Evolutionary conservation across 192 early-diverging fungal species (phyloP).

Genomic region (Backusella liffmaniae): DNA sequence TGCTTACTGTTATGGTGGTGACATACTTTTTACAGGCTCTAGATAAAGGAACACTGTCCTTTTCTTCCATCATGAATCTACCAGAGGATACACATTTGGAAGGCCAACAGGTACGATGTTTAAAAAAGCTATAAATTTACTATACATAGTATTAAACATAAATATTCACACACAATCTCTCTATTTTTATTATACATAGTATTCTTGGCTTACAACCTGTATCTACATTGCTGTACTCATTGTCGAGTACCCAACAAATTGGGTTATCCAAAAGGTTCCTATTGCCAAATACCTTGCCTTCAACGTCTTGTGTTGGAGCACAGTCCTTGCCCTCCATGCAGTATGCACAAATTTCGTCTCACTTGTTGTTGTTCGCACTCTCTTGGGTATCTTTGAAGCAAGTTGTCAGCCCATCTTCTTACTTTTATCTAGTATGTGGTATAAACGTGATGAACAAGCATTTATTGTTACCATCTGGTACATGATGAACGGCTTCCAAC

Average conservation of each 20-base stretch:
- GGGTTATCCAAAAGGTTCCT: slow-evolving; percentile 19
- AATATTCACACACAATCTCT: neutral
- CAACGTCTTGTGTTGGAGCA: slow-evolving; percentile 18
- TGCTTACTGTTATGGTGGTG: slow-evolving; percentile 10
- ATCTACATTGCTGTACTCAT: slow-evolving; percentile 23
- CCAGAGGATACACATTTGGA: slow-evolving; percentile 4
- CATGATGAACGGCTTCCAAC: slow-evolving; percentile 24
- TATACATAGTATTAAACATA: neutral
- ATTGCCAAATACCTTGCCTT: slow-evolving; percentile 18
- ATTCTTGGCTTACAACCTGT: slow-evolving; percentile 21
- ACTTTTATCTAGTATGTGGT: slow-evolving; percentile 18
- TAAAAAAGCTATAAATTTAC: neutral
- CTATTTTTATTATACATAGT: neutral
- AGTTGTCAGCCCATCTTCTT: slow-evolving; percentile 18
- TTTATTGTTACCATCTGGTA: slow-evolving; percentile 19
- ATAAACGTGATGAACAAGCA: slow-evolving; percentile 18
- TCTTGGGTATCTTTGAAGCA: slow-evolving; percentile 31
- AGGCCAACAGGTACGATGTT: slow-evolving; percentile 20
- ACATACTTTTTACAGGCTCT: slow-evolving; percentile 25
- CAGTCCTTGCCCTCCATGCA: slow-evolving; percentile 10
- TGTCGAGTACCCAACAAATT: slow-evolving; percentile 18
- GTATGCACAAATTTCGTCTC: slow-evolving; percentile 19
- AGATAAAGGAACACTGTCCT: slow-evolving; percentile 19
- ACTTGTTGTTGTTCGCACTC: slow-evolving; percentile 14
- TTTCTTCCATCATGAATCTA: slow-evolving; percentile 21